These are phyloP conservation scores for Dioscorea cayenensis DNA, from an alignment of 116 monocot species.

Conservation along the genomic window DNA sequence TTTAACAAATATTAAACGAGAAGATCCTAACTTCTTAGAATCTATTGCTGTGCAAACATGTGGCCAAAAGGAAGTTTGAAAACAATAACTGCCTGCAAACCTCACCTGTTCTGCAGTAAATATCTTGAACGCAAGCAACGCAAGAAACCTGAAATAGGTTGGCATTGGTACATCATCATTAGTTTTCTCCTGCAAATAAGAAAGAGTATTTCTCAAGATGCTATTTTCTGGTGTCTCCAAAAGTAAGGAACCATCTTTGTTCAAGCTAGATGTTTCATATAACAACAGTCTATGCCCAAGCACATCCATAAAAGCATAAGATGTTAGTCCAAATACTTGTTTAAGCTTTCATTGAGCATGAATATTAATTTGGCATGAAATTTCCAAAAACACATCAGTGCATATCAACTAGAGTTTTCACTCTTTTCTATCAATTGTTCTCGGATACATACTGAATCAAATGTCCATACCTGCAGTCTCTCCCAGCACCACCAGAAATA, in stretches of 20 bases:
- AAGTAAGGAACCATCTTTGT: neutral
- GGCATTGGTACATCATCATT: conserved; percentile 76
- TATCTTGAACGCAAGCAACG: conserved; percentile 91
- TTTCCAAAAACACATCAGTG: neutral
- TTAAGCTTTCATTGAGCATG: neutral
- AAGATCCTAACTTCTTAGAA: too few relatives aligned
- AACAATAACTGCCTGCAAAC: neutral
- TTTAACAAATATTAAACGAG: too few relatives aligned
- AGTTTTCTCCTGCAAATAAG: conserved; percentile 55
- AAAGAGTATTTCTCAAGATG: neutral
- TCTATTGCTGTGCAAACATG: neutral
- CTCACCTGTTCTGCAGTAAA: conserved; percentile 71
- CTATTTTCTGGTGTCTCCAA: neutral
- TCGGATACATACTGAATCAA: neutral
- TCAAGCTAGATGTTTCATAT: too few relatives aligned
- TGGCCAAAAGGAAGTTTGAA: neutral
- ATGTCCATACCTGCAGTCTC: conserved; percentile 51
- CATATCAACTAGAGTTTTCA: too few relatives aligned
- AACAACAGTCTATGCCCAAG: neutral
- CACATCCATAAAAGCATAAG: neutral
- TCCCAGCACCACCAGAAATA: conserved; percentile 99
- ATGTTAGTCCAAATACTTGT: neutral
- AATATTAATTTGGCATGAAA: neutral
- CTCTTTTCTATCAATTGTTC: too few relatives aligned
- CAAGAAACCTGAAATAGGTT: conserved; percentile 83